These are phyloP conservation scores for Phytophthora tubulina DNA, from an alignment of 352 stramenopile genomes.

Conservation along the genomic window DNA sequence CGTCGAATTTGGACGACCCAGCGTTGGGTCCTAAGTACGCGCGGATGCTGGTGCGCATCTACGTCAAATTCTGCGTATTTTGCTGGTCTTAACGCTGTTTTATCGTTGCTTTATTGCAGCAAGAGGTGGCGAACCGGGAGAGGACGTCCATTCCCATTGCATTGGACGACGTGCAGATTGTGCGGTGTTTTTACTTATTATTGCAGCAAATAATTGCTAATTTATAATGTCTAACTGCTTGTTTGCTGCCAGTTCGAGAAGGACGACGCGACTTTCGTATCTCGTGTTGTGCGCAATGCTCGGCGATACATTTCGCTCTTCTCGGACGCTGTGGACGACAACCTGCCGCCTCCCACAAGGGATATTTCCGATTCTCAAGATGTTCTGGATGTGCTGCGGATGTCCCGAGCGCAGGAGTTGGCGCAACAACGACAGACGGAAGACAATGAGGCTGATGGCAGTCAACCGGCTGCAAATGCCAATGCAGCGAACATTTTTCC, in stretches of 20 bases:
- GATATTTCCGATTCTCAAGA: conserved; percentile 87
- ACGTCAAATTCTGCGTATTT: not conserved
- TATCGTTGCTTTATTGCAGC: conserved; percentile 44
- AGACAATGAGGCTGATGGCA: conserved; percentile 38
- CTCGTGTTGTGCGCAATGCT: conserved; percentile 88
- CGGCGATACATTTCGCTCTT: conserved; percentile 91
- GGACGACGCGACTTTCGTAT: conserved; percentile 85
- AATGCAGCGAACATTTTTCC: conserved; percentile 87
- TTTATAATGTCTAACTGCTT: conserved; percentile 11
- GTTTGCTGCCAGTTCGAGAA: conserved; percentile 61
- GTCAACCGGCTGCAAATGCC: conserved; percentile 34
- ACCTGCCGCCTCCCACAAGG: conserved; percentile 79
- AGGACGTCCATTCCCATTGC: conserved; percentile 80
- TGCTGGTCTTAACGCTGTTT: conserved; percentile 7
- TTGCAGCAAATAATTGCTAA: conserved; percentile 61
- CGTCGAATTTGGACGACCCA: conserved; percentile 78
- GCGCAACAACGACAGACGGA: conserved; percentile 58
- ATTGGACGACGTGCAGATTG: conserved; percentile 84
- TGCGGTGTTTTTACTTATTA: conserved; percentile 47
- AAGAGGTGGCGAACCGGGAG: conserved; percentile 91
- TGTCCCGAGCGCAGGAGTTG: conserved; percentile 81
- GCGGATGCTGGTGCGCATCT: conserved; percentile 72
- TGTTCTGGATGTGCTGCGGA: conserved; percentile 84
- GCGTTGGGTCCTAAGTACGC: conserved; percentile 75
- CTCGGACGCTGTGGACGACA: conserved; percentile 88